Conservation (phyloP, 2,329 filamentous ascomycete species). For the Westerdykella sp. region DNA sequence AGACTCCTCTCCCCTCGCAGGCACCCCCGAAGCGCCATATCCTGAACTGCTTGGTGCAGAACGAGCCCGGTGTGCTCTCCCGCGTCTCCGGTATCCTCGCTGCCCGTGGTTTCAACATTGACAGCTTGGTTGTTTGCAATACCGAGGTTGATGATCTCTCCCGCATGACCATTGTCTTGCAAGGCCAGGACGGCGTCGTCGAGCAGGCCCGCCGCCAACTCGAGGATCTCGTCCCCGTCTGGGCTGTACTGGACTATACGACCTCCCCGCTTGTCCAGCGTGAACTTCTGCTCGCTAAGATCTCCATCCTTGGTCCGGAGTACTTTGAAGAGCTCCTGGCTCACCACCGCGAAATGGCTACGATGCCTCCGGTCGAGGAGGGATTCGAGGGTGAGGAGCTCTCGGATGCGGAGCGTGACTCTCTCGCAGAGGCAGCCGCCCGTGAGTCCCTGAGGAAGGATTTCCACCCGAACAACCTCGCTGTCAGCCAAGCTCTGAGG, state of each 20-base stretch:
- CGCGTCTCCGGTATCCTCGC: conserved; percentile 94
- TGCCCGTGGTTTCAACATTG: conserved; percentile 97
- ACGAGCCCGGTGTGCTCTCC: conserved; percentile 95
- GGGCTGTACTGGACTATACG: conserved; percentile 97
- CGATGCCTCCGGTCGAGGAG: conserved; percentile 34
- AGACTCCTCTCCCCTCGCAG: conserved; percentile 79
- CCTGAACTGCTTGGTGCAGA: conserved; percentile 97
- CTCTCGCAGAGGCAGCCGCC: conserved; percentile 31
- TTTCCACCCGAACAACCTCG: conserved; percentile 85
- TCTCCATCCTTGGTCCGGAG: conserved; percentile 93
- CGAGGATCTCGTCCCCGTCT: conserved; percentile 94
- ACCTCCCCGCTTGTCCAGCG: conserved; percentile 87
- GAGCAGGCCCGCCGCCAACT: conserved; percentile 94
- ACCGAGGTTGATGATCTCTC: conserved; percentile 96
- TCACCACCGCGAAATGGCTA: conserved; percentile 87
- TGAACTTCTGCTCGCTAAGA: conserved; percentile 89
- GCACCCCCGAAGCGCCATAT: conserved; percentile 89
- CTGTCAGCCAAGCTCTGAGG: conserved; percentile 79
- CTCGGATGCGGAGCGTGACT: conserved; percentile 28
- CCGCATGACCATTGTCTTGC: conserved; percentile 97
- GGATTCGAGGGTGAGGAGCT: conserved; percentile 19
- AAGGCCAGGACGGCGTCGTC: conserved; percentile 92
- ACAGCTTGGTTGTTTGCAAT: conserved; percentile 94
- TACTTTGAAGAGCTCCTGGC: conserved; percentile 96
- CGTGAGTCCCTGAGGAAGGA: conserved; percentile 48